These are phyloP conservation scores for Hanseniaspora singularis DNA, from an alignment of 805 yeast species.

Conservation along the genomic window DNA sequence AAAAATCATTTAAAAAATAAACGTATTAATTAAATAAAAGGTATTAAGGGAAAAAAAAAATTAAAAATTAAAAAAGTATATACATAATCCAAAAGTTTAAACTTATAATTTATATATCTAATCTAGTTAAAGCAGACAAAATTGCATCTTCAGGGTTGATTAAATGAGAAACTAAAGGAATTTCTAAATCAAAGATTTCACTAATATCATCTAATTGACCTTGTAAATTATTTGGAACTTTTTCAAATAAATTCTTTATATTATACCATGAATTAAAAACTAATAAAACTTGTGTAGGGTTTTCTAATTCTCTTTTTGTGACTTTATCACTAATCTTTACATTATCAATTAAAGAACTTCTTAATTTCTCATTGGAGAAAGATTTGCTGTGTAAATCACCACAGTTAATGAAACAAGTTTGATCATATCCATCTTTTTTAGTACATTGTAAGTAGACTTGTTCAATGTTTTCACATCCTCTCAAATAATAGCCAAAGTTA, in stretches of 20 bases:
- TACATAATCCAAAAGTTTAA: too few species aligned
- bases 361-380: conserved; percentile 21
- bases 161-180: conserved; percentile 19
- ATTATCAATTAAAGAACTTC: conserved; percentile 22
- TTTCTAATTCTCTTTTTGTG: conserved; percentile 17
- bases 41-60: too few species aligned
- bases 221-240: conserved; percentile 39
- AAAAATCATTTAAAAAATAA: too few species aligned
- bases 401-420: conserved; percentile 51
- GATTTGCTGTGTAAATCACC: conserved; percentile 46
- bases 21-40: too few species aligned
- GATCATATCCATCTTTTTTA: conserved; percentile 55
- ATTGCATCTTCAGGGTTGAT: conserved; percentile 58
- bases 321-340: conserved; percentile 23
- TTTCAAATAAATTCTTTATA: conserved; percentile 39
- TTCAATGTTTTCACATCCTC: conserved; percentile 51
- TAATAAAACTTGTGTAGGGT: conserved; percentile 33
- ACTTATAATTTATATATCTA: too few species aligned
- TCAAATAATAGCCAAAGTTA: conserved; percentile 61
- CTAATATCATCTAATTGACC: conserved; percentile 40
- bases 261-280: conserved; percentile 56
- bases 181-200: conserved; percentile 58
- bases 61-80: too few species aligned
- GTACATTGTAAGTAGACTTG: conserved; percentile 61
- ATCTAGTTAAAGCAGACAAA: conserved; percentile 42